Evolutionary conservation across 2,329 filamentous ascomycete genomes (phyloP).

Genomic region (Aspergillus floridensis): DNA sequence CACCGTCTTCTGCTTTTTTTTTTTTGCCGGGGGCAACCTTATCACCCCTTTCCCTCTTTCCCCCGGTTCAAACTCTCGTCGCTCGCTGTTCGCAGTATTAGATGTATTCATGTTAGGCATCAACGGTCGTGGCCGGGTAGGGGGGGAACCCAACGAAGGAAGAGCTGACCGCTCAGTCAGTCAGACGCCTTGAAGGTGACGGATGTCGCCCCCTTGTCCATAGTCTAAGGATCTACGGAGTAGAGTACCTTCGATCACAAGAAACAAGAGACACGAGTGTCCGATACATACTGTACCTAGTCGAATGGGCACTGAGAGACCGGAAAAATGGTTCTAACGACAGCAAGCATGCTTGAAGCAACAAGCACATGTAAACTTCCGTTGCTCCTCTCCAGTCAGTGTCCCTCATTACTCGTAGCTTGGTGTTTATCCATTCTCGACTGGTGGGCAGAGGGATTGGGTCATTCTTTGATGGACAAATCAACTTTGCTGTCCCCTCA

Average conservation of each 20-base stretch:
- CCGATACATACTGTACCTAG: too few species aligned
- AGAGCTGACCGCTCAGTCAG: not conserved
- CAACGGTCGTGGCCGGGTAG: not conserved
- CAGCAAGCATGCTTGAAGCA: conserved; percentile 6
- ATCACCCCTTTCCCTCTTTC: not conserved
- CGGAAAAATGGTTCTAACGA: conserved; percentile 4
- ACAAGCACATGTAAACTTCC: conserved; percentile 11
- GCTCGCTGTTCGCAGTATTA: not conserved
- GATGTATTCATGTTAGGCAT: not conserved
- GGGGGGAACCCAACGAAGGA: not conserved
- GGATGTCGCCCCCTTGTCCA: conserved; percentile 3
- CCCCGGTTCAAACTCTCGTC: not conserved
- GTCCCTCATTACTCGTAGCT: not conserved
- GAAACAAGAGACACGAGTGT: not conserved
- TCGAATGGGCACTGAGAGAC: conserved; percentile 8
- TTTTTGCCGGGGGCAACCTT: not conserved
- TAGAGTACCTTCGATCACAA: conserved; percentile 4
- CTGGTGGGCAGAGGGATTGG: not conserved
- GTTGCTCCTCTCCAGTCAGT: conserved; percentile 4
- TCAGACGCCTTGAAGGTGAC: not conserved
- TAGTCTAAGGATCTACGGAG: not conserved
- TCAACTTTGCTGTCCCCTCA: not conserved
- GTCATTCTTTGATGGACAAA: not conserved
- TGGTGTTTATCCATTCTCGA: not conserved
- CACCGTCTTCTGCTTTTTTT: conserved; percentile 18